Evolutionary conservation across 495 filamentous ascomycete genomes (phyloP).

Genomic region (Aspergillus homomorphus): DNA sequence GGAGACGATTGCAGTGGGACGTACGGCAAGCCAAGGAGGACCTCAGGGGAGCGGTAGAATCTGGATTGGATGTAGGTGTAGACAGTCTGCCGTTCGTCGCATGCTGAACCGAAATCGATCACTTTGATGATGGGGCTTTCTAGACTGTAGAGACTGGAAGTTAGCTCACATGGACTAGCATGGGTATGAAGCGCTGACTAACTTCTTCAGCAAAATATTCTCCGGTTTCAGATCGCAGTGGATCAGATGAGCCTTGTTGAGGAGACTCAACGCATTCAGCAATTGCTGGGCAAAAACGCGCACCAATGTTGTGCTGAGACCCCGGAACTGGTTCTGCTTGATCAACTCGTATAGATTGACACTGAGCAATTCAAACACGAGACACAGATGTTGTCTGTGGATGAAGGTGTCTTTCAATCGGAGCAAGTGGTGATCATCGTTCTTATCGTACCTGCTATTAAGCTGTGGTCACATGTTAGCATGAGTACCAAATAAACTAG

Average conservation of each 20-base stretch:
- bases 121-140: constrained; percentile 99
- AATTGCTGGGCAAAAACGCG: constrained; percentile 98
- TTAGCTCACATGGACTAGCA: constrained; percentile 1
- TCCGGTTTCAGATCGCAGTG: constrained; percentile 99
- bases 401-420: constrained; percentile 98
- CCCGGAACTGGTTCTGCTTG: constrained; percentile 99
- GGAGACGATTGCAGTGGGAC: constrained; percentile 19
- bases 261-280: constrained; percentile 82
- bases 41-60: constrained; percentile 97
- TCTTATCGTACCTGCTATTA: constrained; percentile 98
- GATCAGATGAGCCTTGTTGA: constrained; percentile 96
- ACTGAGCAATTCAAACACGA: constrained; percentile 95
- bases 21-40: constrained; percentile 83
- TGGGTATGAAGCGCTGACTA: constrained; percentile 20
- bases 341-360: constrained; percentile 99
- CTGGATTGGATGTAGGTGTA: constrained; percentile 99
- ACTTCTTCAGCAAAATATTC: constrained; percentile 98
- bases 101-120: constrained; percentile 98
- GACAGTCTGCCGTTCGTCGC: constrained; percentile 96
- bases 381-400: constrained; percentile 93
- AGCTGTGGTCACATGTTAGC: constrained; percentile 55
- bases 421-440: constrained; percentile 96
- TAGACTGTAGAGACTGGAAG: constrained; percentile 49
- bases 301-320: constrained; percentile 94
- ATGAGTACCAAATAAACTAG: background rate